Conservation (phyloP, 768 basidiomycete species). For the Guyanaporus albipodus region DNA sequence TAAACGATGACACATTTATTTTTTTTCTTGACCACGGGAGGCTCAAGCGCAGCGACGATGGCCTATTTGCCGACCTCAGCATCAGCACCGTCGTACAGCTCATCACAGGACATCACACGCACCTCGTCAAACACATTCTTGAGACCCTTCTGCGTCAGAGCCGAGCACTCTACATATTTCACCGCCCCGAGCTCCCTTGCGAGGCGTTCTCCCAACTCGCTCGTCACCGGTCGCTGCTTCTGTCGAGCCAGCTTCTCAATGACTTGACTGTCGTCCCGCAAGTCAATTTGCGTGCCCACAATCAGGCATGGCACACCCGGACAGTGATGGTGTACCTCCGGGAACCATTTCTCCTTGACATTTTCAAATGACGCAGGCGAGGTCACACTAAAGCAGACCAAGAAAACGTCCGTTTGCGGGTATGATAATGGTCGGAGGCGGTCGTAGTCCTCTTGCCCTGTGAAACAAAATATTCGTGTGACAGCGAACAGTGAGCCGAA, state of each 20-base stretch:
- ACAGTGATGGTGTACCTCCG: slow-evolving; percentile 99
- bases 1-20: slow-evolving; percentile 83
- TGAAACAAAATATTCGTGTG: slow-evolving; percentile 11
- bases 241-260: slow-evolving; percentile 94
- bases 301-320: slow-evolving; percentile 99
- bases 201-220: slow-evolving; percentile 88
- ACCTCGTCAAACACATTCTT: slow-evolving; percentile 99
- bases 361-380: slow-evolving; percentile 99
- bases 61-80: slow-evolving; percentile 45
- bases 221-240: slow-evolving; percentile 90
- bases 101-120: slow-evolving; percentile 29
- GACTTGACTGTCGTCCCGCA: slow-evolving; percentile 90
- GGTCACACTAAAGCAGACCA: slow-evolving; percentile 99
- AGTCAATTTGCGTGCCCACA: slow-evolving; percentile 96
- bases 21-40: slow-evolving; percentile 84
- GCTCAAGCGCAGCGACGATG: slow-evolving; percentile 97
- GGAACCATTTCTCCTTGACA: slow-evolving; percentile 99
- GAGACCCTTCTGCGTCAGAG: slow-evolving; percentile 96
- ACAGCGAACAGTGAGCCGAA: neutral
- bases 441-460: slow-evolving; percentile 99
- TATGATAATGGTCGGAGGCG: slow-evolving; percentile 98
- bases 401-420: slow-evolving; percentile 99
- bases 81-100: slow-evolving; percentile 7
- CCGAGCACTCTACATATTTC: slow-evolving; percentile 99
- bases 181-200: slow-evolving; percentile 98